phyloP scores from a whole-genome alignment of 1,139 yeast species.

The Debaryomyces udenii region DNA sequence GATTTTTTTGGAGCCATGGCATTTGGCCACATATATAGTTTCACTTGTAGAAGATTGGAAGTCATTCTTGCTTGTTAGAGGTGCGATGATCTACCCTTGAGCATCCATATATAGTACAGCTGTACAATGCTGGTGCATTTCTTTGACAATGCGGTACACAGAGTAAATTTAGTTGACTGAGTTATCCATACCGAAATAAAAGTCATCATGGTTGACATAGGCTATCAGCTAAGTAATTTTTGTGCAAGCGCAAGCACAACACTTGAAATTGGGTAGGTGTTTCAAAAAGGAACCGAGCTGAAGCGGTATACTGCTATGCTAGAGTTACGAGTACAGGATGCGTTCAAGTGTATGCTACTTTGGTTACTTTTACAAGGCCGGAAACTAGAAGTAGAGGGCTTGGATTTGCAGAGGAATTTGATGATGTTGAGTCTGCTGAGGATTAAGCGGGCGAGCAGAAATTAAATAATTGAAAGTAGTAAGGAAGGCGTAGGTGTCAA shows the following conservation, averaged over 20 bases:
- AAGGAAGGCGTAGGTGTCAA: too few relatives aligned
- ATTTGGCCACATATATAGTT: slow-evolving; percentile 39
- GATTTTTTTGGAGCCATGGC: slow-evolving; percentile 41
- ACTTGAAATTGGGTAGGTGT: slow-evolving; percentile 73
- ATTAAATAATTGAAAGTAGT: too few relatives aligned
- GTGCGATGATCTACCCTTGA: slow-evolving; percentile 71
- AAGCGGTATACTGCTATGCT: slow-evolving; percentile 50
- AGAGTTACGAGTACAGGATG: slow-evolving; percentile 83
- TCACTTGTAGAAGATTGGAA: slow-evolving; percentile 39
- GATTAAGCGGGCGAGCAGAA: too few relatives aligned
- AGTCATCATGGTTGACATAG: slow-evolving; percentile 72
- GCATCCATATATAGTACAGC: slow-evolving; percentile 58
- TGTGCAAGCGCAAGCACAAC: slow-evolving; percentile 85
- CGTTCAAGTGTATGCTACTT: slow-evolving; percentile 63
- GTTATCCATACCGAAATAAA: slow-evolving; percentile 74
- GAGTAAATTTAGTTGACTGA: slow-evolving; percentile 82
- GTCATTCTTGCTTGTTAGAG: slow-evolving; percentile 68
- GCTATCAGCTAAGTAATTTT: slow-evolving; percentile 84
- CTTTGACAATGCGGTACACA: slow-evolving; percentile 81
- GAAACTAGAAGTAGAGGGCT: slow-evolving; percentile 53
- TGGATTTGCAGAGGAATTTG: slow-evolving; percentile 10
- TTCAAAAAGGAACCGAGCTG: slow-evolving; percentile 34
- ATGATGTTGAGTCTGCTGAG: slow-evolving; percentile 4
- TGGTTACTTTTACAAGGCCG: slow-evolving; percentile 70
- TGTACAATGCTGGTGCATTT: slow-evolving; percentile 76